Evolutionary conservation across 495 filamentous ascomycete species (phyloP), one percentile per base, ranked within the genome.

Genomic region (Wilcoxina mikolae): DNA sequence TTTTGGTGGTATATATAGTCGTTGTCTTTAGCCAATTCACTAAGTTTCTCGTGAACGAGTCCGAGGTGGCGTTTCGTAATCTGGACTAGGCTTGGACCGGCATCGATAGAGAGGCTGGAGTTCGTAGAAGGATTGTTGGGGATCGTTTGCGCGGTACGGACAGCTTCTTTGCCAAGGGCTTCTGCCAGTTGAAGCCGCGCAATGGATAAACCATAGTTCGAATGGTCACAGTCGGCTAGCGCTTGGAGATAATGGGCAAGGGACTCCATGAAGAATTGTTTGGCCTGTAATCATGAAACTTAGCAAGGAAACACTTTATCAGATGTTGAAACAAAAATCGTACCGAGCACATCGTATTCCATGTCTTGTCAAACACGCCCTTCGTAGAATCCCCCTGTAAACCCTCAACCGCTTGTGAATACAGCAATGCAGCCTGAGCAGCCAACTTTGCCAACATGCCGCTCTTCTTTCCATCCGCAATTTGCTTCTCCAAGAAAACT

Each of bases 1-100:
- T 79, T 79, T 57, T 95, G 87, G 67, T 98, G 91, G 61, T 96
- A 98, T 61, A 98, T 95, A 65, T 90, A 95, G 64, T 98, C 91
- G 65, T 98, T 98, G 67, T 98, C 91, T 58, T 95, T 95, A 54
- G 76, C 74, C 56, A 86, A 74, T 53, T 84, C 80, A 10, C 71
- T 69, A 23, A 94, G 72, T 62, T 80, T 84, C 49, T 91, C 82
- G 67, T 94, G 84, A 17, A 95, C 81, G 33, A 80, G 83, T 0
- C 79, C 72, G 10, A 85, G 73, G 58, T 95, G 90, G 54, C 85
- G 76, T 67, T 84, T 94, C 38, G 84, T 83, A 27, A 93, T 76
- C 11, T 94, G 87, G 24, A 76, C 67, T n/a, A 98, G 66, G 48
- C 75, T 74, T 10, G 73, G 47, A 0, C 85, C 86, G 7, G 85